Conservation (phyloP, 257 asterid genomes). For the Plantago major region DNA sequence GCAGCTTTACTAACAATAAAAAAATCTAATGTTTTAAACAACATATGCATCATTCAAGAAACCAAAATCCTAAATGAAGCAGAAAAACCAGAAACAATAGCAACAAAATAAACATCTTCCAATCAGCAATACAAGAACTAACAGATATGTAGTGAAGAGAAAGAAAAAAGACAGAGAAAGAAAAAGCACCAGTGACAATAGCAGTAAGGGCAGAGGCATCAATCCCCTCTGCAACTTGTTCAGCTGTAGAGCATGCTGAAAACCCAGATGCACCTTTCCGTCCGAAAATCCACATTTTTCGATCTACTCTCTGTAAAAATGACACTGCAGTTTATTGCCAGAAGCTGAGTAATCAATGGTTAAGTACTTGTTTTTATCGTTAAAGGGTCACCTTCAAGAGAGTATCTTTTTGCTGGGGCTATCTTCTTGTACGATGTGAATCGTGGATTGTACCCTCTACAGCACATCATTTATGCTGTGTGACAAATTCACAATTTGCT, state of each 20-base stretch:
- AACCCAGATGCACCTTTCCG: constrained; percentile 31
- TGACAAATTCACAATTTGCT: no score
- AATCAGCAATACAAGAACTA: constrained; percentile 37
- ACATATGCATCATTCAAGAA: background rate
- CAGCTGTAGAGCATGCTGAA: constrained; percentile 40
- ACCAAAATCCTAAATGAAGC: background rate
- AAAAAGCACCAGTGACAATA: constrained; percentile 41
- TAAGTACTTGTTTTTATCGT: no score
- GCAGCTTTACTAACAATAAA: no score
- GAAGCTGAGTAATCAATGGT: no score
- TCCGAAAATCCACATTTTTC: constrained; percentile 10
- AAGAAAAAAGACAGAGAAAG: background rate
- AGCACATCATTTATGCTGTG: no score
- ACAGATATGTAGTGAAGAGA: background rate
- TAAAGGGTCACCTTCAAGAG: no score
- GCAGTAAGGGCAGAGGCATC: constrained; percentile 56
- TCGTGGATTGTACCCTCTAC: no score
- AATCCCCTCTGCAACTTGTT: constrained; percentile 41
- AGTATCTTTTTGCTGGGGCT: no score
- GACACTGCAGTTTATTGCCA: no score
- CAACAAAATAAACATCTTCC: constrained; percentile 46
- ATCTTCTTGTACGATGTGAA: no score
- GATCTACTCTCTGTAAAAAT: no score
- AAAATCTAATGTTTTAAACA: no score
- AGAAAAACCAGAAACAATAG: constrained; percentile 39